These are phyloP conservation scores for Saprolegnia parasitica DNA, from an alignment of 352 stramenopile species.

Conservation along the genomic window DNA sequence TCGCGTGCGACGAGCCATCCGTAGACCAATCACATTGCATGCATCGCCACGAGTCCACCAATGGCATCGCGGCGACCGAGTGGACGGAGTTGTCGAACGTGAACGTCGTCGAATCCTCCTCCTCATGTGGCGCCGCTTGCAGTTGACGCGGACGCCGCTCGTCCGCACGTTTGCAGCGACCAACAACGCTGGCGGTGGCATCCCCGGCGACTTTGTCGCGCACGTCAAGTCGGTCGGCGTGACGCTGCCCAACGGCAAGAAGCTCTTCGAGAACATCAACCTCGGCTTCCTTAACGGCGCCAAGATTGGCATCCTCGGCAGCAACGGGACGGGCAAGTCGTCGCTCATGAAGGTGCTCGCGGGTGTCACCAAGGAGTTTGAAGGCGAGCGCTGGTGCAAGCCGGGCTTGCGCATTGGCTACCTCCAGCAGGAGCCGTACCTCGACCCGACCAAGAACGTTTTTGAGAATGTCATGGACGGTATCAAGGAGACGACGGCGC, in stretches of 20 bases:
- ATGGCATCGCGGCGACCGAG: not conserved
- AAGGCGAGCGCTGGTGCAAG: slow-evolving; percentile 86
- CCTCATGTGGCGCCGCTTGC: slow-evolving; percentile 7
- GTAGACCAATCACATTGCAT: not conserved
- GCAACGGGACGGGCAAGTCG: slow-evolving; percentile 94
- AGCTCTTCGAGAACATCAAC: slow-evolving; percentile 76
- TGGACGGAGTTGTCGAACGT: not conserved
- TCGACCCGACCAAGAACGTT: slow-evolving; percentile 81
- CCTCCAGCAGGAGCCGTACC: slow-evolving; percentile 77
- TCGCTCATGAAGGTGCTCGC: slow-evolving; percentile 96
- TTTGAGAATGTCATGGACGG: slow-evolving; percentile 90
- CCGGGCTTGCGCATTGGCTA: slow-evolving; percentile 83
- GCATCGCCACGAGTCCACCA: not conserved
- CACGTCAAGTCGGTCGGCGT: slow-evolving; percentile 69
- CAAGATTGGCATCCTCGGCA: slow-evolving; percentile 93
- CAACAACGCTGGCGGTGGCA: slow-evolving; percentile 63
- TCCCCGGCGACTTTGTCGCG: slow-evolving; percentile 80
- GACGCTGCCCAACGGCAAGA: slow-evolving; percentile 75
- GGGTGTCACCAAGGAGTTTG: slow-evolving; percentile 81
- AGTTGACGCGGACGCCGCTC: not conserved
- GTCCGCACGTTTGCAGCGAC: slow-evolving; percentile 16
- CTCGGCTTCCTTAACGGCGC: slow-evolving; percentile 84
- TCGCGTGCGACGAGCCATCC: not conserved
- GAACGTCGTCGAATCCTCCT: not conserved
- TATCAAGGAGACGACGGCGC: slow-evolving; percentile 71